Percentiles rank a stretch among this genome's conserved stretches.
Evolutionary conservation across 2,329 filamentous ascomycete species (phyloP).

Genomic region (Sporothrix euskadiensis): DNA sequence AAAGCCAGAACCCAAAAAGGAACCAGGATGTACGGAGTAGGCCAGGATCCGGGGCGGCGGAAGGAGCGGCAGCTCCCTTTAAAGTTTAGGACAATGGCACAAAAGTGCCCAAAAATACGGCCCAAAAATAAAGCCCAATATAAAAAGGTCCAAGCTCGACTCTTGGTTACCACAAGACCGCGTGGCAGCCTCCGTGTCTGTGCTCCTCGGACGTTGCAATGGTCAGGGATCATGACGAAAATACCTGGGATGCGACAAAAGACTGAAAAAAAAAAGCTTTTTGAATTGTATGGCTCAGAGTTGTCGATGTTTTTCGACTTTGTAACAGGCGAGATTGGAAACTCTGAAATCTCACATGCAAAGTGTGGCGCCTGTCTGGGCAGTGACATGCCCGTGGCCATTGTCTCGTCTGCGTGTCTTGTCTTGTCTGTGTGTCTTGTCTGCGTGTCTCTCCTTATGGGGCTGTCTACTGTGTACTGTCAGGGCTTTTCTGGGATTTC

Average conservation of each 20-base stretch:
- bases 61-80: not conserved
- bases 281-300: not conserved
- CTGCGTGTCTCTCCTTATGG: constrained; percentile 10
- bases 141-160: not conserved
- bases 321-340: not conserved
- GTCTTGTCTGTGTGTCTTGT: not conserved
- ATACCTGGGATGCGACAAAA: not conserved
- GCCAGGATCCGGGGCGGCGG: not conserved
- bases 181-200: constrained; percentile 4
- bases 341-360: not conserved
- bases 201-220: not conserved
- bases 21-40: not conserved
- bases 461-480: not conserved
- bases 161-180: not conserved
- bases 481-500: too few relatives aligned
- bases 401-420: not conserved
- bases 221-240: not conserved
- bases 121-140: not conserved
- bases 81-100: not conserved
- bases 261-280: too few relatives aligned
- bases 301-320: not conserved
- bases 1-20: not conserved
- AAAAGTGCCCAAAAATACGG: not conserved
- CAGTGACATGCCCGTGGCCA: not conserved
- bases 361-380: not conserved